Conservation (phyloP, 192 early-diverging fungal species). For the Backusella parvicylindrica region DNA sequence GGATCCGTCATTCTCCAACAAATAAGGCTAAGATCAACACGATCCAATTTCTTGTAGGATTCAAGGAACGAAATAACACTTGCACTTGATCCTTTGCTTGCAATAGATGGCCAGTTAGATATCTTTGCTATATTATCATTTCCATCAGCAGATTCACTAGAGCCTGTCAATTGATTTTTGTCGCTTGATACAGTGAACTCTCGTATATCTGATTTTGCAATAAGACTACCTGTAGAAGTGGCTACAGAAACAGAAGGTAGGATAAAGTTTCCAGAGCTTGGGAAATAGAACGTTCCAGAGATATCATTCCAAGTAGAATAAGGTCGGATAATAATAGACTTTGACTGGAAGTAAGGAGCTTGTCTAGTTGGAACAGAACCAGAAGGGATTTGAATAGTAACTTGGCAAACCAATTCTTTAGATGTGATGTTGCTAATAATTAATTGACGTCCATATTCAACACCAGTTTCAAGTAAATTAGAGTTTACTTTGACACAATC, state of each 20-base stretch:
- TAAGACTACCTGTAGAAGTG: conserved; percentile 16
- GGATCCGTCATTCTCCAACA: conserved; percentile 13
- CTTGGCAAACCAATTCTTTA: conserved; percentile 32
- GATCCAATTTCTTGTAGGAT: conserved; percentile 7
- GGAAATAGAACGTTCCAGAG: conserved; percentile 43
- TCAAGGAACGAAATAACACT: conserved; percentile 20
- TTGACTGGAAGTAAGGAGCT: conserved; percentile 20
- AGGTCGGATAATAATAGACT: conserved; percentile 19
- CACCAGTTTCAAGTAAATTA: not conserved
- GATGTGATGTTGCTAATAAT: conserved; percentile 37
- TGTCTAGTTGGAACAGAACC: conserved; percentile 31
- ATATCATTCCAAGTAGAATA: conserved; percentile 31
- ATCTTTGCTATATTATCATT: not conserved
- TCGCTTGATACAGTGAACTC: not conserved
- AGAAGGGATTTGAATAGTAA: conserved; percentile 40
- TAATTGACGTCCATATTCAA: conserved; percentile 28
- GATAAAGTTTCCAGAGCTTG: conserved; percentile 36
- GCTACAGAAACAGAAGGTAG: conserved; percentile 32
- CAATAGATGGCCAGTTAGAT: conserved; percentile 16
- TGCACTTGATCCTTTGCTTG: conserved; percentile 1
- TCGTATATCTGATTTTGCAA: not conserved
- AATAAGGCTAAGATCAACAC: conserved; percentile 16
- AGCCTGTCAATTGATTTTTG: conserved; percentile 5
- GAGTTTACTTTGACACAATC: conserved; percentile 7
- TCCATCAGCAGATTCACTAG: not conserved